Evolutionary conservation across 192 early-diverging fungal species (phyloP).

Genomic region (Cladochytrium replicatum): DNA sequence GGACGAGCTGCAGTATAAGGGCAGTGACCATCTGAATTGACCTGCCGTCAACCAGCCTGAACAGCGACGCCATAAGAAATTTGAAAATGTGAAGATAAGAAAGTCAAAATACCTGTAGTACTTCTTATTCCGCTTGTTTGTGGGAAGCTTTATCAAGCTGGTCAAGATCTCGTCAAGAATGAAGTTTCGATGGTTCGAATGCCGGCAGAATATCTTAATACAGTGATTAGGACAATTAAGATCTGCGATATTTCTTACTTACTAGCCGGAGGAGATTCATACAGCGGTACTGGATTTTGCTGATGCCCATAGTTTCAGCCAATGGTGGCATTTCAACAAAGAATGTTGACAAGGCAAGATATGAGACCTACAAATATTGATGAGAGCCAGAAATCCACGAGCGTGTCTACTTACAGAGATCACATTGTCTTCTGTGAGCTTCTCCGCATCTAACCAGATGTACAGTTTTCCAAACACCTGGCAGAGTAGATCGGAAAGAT

Average conservation of each 20-base stretch:
- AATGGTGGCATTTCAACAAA: slow-evolving; percentile 18
- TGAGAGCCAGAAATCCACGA: too few relatives aligned
- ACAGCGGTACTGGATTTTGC: slow-evolving; percentile 16
- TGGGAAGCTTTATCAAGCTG: slow-evolving; percentile 58
- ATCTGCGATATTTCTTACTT: background rate
- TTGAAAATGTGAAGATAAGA: background rate
- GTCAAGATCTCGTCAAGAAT: slow-evolving; percentile 83
- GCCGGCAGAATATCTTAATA: slow-evolving; percentile 36
- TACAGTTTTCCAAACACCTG: too few relatives aligned
- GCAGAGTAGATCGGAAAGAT: too few relatives aligned
- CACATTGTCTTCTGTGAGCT: too few relatives aligned
- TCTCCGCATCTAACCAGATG: too few relatives aligned
- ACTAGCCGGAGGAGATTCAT: slow-evolving; percentile 9
- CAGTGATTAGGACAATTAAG: background rate
- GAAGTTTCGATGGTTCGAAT: slow-evolving; percentile 56
- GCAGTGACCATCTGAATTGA: slow-evolving; percentile 62
- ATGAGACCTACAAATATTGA: too few relatives aligned
- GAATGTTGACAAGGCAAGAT: slow-evolving; percentile 16
- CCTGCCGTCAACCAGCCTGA: slow-evolving; percentile 43
- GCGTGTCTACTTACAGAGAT: too few relatives aligned
- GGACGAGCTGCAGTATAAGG: slow-evolving; percentile 62
- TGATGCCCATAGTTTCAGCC: slow-evolving; percentile 9
- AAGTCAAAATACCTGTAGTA: slow-evolving; percentile 29
- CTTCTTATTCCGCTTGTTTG: slow-evolving; percentile 37
- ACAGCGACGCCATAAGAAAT: too few relatives aligned